Conservation (phyloP, 2,329 filamentous ascomycete genomes). For the Purpureocillium takamizusanense region DNA sequence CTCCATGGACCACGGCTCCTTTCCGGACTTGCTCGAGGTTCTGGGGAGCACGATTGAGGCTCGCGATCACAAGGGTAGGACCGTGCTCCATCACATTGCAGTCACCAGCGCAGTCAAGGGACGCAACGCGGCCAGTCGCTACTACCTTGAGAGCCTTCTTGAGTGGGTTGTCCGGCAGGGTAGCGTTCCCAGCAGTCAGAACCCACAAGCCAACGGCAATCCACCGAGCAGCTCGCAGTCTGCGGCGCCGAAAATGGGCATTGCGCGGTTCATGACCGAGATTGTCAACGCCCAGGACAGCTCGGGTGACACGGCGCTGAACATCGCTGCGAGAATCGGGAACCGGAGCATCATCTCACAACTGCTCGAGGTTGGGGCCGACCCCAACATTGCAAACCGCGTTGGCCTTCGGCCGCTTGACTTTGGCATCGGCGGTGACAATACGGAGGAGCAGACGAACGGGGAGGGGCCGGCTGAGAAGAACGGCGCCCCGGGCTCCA, state of each 20-base stretch:
- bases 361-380: constrained; percentile 86
- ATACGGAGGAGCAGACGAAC: constrained; percentile 33
- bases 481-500: constrained; percentile 33
- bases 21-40: constrained; percentile 82
- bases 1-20: constrained; percentile 82
- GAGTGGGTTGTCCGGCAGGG: constrained; percentile 91
- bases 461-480: constrained; percentile 34
- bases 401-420: constrained; percentile 85
- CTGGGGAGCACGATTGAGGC: constrained; percentile 86
- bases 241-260: constrained; percentile 59
- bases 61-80: constrained; percentile 79
- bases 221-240: constrained; percentile 29
- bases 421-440: constrained; percentile 78
- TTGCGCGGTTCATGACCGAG: constrained; percentile 91
- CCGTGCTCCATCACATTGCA: constrained; percentile 91
- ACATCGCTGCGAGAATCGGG: constrained; percentile 85
- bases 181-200: constrained; percentile 48
- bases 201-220: constrained; percentile 20
- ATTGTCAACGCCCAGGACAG: constrained; percentile 95
- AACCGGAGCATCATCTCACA: constrained; percentile 96
- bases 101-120: constrained; percentile 94
- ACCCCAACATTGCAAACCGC: constrained; percentile 84
- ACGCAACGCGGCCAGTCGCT: constrained; percentile 81
- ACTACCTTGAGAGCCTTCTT: constrained; percentile 88
- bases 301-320: constrained; percentile 87